Evolutionary conservation across 495 filamentous ascomycete genomes (phyloP).

Genomic region (Penicillium chermesinum): DNA sequence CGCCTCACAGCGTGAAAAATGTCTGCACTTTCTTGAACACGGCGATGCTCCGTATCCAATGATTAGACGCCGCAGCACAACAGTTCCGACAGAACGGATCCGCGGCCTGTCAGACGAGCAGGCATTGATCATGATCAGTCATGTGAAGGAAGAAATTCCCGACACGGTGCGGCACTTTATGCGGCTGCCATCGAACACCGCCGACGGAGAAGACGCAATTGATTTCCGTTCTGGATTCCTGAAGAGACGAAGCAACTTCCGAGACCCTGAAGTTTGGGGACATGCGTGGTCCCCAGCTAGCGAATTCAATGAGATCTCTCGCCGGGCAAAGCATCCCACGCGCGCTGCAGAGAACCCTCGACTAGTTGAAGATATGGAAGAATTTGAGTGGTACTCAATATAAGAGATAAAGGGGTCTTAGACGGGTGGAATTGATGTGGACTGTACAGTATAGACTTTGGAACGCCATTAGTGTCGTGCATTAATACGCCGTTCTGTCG

Average conservation of each 20-base stretch:
- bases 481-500: too few species aligned
- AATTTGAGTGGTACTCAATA: too few species aligned
- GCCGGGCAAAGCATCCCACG: too few species aligned
- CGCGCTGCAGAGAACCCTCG: too few species aligned
- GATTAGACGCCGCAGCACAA: background rate
- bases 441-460: too few species aligned
- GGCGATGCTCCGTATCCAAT: conserved; percentile 37
- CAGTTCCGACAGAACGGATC: conserved; percentile 3
- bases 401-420: too few species aligned
- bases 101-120: conserved; percentile 56
- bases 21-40: conserved; percentile 66
- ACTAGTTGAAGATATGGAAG: too few species aligned
- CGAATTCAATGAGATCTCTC: conserved; percentile 12
- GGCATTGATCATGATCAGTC: conserved; percentile 80
- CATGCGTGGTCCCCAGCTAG: conserved; percentile 22
- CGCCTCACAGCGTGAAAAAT: conserved; percentile 73
- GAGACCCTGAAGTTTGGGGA: conserved; percentile 25
- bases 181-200: conserved; percentile 54
- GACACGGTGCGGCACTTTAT: conserved; percentile 73
- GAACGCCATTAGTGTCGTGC: too few species aligned
- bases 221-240: conserved; percentile 37
- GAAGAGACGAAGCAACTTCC: conserved; percentile 11
- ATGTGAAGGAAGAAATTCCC: conserved; percentile 86
- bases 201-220: conserved; percentile 39
- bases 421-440: too few species aligned